These are phyloP conservation scores for Terfezia boudieri DNA, from an alignment of 495 filamentous ascomycete genomes.

Conservation along the genomic window DNA sequence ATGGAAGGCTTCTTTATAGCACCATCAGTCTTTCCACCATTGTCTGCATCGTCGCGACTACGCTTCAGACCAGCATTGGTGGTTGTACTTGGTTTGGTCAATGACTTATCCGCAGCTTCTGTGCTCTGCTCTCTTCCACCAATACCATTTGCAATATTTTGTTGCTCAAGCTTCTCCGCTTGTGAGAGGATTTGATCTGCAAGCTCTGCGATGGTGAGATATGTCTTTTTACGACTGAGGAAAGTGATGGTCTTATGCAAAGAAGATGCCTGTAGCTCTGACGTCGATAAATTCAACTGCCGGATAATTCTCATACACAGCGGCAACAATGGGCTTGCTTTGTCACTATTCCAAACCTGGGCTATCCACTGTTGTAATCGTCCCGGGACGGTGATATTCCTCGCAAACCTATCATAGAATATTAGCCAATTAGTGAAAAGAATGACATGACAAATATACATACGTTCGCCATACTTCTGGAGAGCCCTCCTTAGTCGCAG, in stretches of 20 bases:
- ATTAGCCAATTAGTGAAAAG: not conserved
- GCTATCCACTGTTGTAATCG: not conserved
- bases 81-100: not conserved
- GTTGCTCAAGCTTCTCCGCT: not conserved
- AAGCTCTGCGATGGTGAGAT: not conserved
- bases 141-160: not conserved
- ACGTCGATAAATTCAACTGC: not conserved
- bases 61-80: not conserved
- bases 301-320: not conserved
- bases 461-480: not conserved
- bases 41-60: not conserved
- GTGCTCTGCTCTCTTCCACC: not conserved
- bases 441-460: not conserved
- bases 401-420: not conserved
- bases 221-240: not conserved
- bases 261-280: not conserved
- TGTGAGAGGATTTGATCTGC: not conserved
- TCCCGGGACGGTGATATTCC: not conserved
- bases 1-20: not conserved
- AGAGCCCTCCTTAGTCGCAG: not conserved
- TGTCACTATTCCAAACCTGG: not conserved
- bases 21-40: not conserved
- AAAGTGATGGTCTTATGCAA: not conserved
- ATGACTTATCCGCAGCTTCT: not conserved
- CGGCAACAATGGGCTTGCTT: not conserved